These are phyloP conservation scores for Candida sonorensis DNA, from an alignment of 805 yeast species.

Conservation along the genomic window DNA sequence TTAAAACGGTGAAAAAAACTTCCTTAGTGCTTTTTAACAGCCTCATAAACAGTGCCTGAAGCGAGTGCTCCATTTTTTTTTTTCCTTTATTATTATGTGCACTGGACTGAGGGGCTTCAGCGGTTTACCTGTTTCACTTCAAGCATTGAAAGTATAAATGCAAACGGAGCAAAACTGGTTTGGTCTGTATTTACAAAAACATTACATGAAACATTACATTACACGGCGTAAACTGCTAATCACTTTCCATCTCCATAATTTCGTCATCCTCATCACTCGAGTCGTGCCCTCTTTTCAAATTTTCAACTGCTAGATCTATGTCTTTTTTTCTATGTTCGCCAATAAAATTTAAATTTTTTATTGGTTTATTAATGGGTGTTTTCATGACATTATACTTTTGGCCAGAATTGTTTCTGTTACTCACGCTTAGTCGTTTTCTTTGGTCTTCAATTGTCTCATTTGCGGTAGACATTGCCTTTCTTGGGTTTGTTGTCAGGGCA, in stretches of 20 bases:
- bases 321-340: conserved; percentile 24
- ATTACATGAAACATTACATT: too few species aligned
- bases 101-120: neutral
- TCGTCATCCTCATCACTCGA: conserved; percentile 34
- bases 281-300: conserved; percentile 38
- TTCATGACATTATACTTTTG: conserved; percentile 8
- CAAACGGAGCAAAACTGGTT: too few species aligned
- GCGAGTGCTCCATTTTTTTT: too few species aligned
- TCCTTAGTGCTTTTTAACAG: too few species aligned
- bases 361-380: conserved; percentile 18
- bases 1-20: too few species aligned
- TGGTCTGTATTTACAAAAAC: too few species aligned
- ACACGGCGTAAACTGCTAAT: conserved; percentile 18
- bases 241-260: conserved; percentile 58
- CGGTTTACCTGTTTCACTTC: neutral
- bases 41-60: too few species aligned
- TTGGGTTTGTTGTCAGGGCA: neutral
- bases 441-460: too few species aligned
- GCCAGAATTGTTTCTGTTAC: conserved; percentile 14
- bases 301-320: conserved; percentile 31
- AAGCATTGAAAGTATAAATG: too few species aligned
- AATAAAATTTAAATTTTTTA: conserved; percentile 17
- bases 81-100: neutral
- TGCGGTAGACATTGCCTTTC: too few species aligned
- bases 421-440: too few species aligned